phyloP scores from a whole-genome alignment of 495 filamentous ascomycete genomes.

The Hyaloscypha bicolor region DNA sequence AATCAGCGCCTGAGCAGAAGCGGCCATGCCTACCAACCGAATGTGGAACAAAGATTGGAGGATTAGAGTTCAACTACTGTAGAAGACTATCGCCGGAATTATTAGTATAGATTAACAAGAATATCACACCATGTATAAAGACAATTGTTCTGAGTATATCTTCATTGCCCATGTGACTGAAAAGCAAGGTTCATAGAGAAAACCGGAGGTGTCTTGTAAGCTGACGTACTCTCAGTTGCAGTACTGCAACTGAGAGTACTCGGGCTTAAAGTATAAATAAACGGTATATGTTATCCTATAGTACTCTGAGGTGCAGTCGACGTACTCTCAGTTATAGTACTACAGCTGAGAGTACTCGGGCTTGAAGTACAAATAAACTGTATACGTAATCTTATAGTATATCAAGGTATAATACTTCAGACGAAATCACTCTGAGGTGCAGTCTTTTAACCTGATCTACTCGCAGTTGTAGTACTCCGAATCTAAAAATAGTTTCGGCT shows the following conservation, averaged over 20 bases:
- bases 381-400: not conserved
- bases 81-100: not conserved
- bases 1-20: no score
- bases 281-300: not conserved
- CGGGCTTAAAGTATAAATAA: not conserved
- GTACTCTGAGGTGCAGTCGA: not conserved
- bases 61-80: no score
- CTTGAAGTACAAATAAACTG: not conserved
- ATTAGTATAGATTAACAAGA: conserved; percentile 5
- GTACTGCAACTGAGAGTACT: not conserved
- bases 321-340: not conserved
- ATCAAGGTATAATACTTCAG: no score
- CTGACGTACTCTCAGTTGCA: no score
- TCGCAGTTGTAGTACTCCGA: no score
- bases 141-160: conserved; percentile 5
- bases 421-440: not conserved
- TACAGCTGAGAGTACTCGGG: no score
- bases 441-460: no score
- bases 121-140: conserved; percentile 1
- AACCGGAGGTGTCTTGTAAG: no score
- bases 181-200: not conserved
- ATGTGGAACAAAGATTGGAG: no score
- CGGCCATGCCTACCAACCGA: no score
- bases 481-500: no score
- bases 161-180: not conserved